These are phyloP conservation scores for Camellia sinensis DNA, from an alignment of 148 eudicot species.

Conservation along the genomic window DNA sequence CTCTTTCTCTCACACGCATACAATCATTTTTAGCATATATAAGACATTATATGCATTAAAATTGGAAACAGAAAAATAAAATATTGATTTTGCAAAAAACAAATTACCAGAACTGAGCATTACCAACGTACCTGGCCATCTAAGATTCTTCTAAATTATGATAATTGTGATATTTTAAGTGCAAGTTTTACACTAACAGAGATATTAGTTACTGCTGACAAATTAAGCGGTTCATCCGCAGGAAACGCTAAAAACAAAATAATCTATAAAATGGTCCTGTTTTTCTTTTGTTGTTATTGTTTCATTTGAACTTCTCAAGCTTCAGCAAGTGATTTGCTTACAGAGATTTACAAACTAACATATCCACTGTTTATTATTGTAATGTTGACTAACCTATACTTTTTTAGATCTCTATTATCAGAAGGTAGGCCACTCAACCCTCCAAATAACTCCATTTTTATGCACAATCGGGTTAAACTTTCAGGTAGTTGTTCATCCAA, in stretches of 20 bases:
- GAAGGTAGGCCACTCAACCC: not conserved
- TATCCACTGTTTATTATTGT: not conserved
- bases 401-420: not conserved
- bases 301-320: not conserved
- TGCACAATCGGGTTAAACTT: not conserved
- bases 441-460: not conserved
- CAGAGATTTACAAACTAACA: not conserved
- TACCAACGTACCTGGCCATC: not conserved
- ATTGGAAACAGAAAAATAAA: not conserved
- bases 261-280: not conserved
- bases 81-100: not conserved
- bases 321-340: not conserved
- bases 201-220: not conserved
- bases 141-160: not conserved
- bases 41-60: not conserved
- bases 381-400: conserved; percentile 7
- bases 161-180: not conserved
- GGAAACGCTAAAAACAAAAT: not conserved
- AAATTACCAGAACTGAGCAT: not conserved
- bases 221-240: not conserved
- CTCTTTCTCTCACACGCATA: not conserved
- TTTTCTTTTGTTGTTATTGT: not conserved
- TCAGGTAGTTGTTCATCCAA: not conserved
- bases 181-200: not conserved
- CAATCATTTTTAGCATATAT: not conserved